Percentiles rank a stretch among this genome's conserved stretches.
These are phyloP conservation scores for Scutellaria barbata DNA, from an alignment of 257 asterid genomes.

Conservation along the genomic window DNA sequence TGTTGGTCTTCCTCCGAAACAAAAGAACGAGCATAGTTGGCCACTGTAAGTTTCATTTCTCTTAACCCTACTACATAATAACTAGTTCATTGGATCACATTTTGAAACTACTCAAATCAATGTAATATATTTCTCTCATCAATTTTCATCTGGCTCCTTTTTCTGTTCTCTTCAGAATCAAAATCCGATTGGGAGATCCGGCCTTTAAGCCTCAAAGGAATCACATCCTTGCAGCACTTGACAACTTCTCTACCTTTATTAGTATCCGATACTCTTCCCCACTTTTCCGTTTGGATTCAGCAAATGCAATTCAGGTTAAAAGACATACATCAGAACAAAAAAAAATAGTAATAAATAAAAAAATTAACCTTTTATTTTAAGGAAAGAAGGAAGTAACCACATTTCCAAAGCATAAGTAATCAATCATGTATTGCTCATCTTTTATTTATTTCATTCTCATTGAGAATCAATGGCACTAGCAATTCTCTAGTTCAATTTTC, in stretches of 20 bases:
- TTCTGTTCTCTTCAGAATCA: slow-evolving; percentile 57
- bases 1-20: slow-evolving; percentile 91
- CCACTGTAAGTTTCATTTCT: slow-evolving; percentile 65
- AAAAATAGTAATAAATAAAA: background rate
- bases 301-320: slow-evolving; percentile 78
- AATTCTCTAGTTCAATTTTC: background rate
- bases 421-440: no score
- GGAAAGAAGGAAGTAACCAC: background rate
- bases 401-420: background rate
- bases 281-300: slow-evolving; percentile 79
- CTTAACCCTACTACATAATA: background rate
- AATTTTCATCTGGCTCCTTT: slow-evolving; percentile 18
- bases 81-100: background rate
- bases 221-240: slow-evolving; percentile 82
- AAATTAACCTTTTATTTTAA: background rate
- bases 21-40: slow-evolving; percentile 83
- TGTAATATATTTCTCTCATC: slow-evolving; percentile 14
- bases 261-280: slow-evolving; percentile 93
- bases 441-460: background rate
- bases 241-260: slow-evolving; percentile 62
- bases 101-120: background rate
- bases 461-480: no score
- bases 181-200: slow-evolving; percentile 79
- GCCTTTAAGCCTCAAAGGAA: slow-evolving; percentile 69
- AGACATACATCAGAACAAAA: background rate